phyloP scores from a whole-genome alignment of 148 eudicot genomes.

The Polygonum maritimum region DNA sequence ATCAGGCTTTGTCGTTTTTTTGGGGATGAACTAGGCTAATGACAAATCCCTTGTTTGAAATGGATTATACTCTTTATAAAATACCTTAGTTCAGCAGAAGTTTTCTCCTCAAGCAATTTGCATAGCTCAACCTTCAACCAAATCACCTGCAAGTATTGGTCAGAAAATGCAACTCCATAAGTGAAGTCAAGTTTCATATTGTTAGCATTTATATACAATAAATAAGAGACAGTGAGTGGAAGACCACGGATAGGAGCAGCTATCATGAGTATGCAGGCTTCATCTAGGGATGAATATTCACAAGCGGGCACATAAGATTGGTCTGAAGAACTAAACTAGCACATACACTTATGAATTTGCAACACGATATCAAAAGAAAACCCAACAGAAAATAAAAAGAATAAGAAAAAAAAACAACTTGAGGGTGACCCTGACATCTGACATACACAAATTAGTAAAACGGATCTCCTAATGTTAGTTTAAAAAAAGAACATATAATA shows the following conservation, averaged over 20 bases:
- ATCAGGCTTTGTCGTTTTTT: neutral
- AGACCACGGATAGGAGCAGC: neutral
- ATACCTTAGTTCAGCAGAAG: conserved; percentile 87
- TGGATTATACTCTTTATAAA: neutral
- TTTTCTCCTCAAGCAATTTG: conserved; percentile 86
- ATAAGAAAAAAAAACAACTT: neutral
- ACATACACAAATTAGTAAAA: neutral
- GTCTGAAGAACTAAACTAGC: neutral
- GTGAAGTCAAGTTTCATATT: neutral
- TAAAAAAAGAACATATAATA: neutral
- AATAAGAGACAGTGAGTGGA: neutral
- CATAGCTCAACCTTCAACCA: conserved; percentile 83
- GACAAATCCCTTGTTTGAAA: neutral
- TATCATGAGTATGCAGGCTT: neutral
- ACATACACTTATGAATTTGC: neutral
- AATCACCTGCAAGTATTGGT: conserved; percentile 39
- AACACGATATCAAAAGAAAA: neutral
- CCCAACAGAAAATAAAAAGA: neutral
- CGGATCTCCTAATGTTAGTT: neutral
- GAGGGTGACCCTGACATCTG: neutral
- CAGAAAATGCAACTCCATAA: neutral
- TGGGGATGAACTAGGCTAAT: neutral
- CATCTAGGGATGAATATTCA: neutral
- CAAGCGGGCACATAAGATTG: neutral
- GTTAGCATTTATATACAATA: neutral